Base-by-base conservation (phyloP, 257 asterid species). In the Verbascum thapsus region DNA sequence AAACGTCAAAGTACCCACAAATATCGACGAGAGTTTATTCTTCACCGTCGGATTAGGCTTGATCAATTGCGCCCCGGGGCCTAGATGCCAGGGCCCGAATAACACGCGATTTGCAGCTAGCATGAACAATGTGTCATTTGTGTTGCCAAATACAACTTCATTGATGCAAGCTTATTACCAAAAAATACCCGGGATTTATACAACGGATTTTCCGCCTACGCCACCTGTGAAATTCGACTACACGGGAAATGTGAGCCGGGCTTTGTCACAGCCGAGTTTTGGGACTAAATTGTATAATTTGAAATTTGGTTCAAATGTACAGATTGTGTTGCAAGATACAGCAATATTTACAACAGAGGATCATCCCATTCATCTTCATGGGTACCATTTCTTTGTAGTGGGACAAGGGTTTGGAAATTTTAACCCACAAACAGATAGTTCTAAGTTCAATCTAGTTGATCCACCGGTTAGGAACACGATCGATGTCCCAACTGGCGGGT, bases 281-380 rank as follows among this genome's bases (percentile, higher is more conserved):
- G 87, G 82, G 51, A 85, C 94, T 1, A 83, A 70, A 69, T 30
- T 83, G 15, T 73, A 80, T 48, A 74, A 74, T 66, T 39, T 85
- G 16, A 75, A 80, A 32, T 85, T 67, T 62, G 90, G 90, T 0
- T 61, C 87, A 1, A 63, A 18, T 10, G 94, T 85, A 8, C 90
- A 85, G 56, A 69, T 85, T 32, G 84, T 83, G 59, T 59, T 83
- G 69, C 94, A 85, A 44, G 94, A 80, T 44, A 85, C 90, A 3
- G 86, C 87, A 9, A 85, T 85, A 0, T 49, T 85, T 47, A 38
- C 88, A 0, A 83, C 84, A 0, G 94, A 85, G 72, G 84, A 85
- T 12, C 94, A 85, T 18, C 94, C 90, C 0, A 74, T 85, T 8
- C 94, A 85, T 75, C 86, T 85, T 13, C 94, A 85, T 10, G 94